phyloP scores from a whole-genome alignment of 441 rosid species.

The Pelargonium cotyledonis region DNA sequence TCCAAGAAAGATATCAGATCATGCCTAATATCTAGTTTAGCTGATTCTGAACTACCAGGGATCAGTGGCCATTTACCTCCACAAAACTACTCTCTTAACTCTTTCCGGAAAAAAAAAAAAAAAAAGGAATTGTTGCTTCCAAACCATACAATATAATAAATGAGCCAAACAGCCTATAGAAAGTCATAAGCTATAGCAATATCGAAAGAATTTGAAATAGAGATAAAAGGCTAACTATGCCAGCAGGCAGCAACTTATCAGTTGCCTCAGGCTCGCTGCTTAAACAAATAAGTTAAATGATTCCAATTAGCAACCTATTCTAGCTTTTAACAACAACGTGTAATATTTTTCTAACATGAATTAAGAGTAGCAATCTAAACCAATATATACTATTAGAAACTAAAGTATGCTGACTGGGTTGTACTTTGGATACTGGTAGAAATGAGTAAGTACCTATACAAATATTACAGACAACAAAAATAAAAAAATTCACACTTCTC shows the following conservation, averaged over 20 bases:
- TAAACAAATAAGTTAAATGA: neutral
- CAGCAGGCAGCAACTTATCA: neutral
- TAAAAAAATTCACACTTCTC: neutral
- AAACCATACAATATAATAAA: constrained; percentile 6
- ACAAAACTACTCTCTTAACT: neutral
- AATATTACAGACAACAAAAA: neutral
- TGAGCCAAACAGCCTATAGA: neutral
- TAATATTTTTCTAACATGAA: constrained; percentile 1
- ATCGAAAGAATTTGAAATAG: neutral
- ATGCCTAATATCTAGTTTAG: constrained; percentile 1
- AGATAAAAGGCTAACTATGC: neutral
- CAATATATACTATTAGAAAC: neutral
- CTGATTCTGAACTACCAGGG: neutral
- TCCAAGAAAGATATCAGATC: neutral
- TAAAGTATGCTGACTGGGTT: neutral
- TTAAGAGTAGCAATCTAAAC: neutral
- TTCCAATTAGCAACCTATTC: neutral
- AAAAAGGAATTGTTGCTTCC: neutral
- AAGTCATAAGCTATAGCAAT: neutral
- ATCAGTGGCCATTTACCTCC: constrained; percentile 1
- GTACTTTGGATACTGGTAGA: neutral
- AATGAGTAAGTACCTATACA: neutral
- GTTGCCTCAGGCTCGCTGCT: neutral
- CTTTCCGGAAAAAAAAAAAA: neutral
- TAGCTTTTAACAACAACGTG: neutral